A percentile compares a stretch with the other conserved stretches of the same genome.
phyloP scores from a whole-genome alignment of 1,284 basidiomycete species.

The Chondrostereum purpureum region DNA sequence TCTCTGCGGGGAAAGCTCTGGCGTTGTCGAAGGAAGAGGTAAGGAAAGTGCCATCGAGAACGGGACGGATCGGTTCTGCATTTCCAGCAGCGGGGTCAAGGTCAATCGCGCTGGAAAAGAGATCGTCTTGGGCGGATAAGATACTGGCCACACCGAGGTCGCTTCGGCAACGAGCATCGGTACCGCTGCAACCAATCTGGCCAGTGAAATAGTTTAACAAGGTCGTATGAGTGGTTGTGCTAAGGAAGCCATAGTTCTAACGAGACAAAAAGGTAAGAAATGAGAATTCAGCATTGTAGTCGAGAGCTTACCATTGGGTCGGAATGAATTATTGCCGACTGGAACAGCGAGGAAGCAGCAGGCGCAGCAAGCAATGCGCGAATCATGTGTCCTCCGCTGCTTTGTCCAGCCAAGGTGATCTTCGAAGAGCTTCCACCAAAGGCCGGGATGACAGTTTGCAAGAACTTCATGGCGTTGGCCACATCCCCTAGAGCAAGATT shows the following conservation, averaged over 20 bases:
- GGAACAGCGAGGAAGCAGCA: slow-evolving; percentile 59
- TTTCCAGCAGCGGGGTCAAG: slow-evolving; percentile 48
- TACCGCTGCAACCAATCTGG: slow-evolving; percentile 38
- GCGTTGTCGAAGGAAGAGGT: slow-evolving; percentile 54
- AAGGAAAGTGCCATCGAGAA: slow-evolving; percentile 54
- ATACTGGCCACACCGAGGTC: slow-evolving; percentile 45
- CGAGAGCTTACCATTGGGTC: slow-evolving; percentile 67
- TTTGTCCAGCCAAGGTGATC: slow-evolving; percentile 85
- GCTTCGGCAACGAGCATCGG: slow-evolving; percentile 45
- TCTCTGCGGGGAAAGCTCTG: slow-evolving; percentile 44
- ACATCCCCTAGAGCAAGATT: slow-evolving; percentile 73
- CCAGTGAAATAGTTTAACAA: slow-evolving; percentile 51
- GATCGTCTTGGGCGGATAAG: slow-evolving; percentile 36
- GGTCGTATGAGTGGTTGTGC: slow-evolving; percentile 42
- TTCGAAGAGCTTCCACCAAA: slow-evolving; percentile 64
- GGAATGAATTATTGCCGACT: slow-evolving; percentile 74
- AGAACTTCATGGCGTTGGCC: slow-evolving; percentile 61
- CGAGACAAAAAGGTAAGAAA: slow-evolving; percentile 1
- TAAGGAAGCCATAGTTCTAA: slow-evolving; percentile 71
- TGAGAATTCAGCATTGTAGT: neutral
- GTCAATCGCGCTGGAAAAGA: slow-evolving; percentile 33
- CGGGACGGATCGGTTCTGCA: slow-evolving; percentile 55
- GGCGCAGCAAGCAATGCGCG: slow-evolving; percentile 67
- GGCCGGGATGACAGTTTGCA: slow-evolving; percentile 52
- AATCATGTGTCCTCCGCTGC: slow-evolving; percentile 78